These are phyloP conservation scores for Trichoderma koningiopsis DNA, from an alignment of 2,329 filamentous ascomycete genomes.

Conservation along the genomic window DNA sequence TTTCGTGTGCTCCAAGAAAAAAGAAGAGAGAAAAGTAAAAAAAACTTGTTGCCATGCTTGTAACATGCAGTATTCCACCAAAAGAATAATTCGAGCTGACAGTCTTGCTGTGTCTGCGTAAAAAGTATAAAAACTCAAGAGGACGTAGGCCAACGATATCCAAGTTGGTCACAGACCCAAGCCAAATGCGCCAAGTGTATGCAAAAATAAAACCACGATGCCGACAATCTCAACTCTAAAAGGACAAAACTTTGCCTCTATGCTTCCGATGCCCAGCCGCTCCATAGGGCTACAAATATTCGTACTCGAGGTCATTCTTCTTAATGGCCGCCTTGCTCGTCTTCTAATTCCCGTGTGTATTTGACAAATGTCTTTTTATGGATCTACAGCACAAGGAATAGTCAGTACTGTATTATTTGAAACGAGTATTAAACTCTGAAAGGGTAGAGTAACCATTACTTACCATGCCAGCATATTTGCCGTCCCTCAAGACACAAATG, in stretches of 20 bases:
- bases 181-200: conserved; percentile 22
- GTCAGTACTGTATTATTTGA: background rate
- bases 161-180: background rate
- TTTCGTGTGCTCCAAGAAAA: background rate
- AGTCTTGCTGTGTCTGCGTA: background rate
- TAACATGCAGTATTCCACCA: background rate
- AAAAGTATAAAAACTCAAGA: background rate
- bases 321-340: conserved; percentile 38
- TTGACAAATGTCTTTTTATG: conserved; percentile 98
- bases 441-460: conserved; percentile 37
- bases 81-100: background rate
- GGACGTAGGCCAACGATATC: background rate
- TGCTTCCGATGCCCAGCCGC: background rate
- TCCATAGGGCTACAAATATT: background rate
- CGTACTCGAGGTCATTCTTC: background rate
- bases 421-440: background rate
- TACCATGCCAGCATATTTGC: conserved; percentile 86
- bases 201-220: conserved; percentile 2
- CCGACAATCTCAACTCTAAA: background rate
- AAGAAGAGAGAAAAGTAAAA: background rate
- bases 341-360: conserved; percentile 83
- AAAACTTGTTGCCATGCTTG: background rate
- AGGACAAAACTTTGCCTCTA: background rate
- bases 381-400: conserved; percentile 49
- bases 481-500: conserved; percentile 84